These are phyloP conservation scores for Botrytis galanthina DNA, from an alignment of 2,329 filamentous ascomycete species.

Conservation along the genomic window DNA sequence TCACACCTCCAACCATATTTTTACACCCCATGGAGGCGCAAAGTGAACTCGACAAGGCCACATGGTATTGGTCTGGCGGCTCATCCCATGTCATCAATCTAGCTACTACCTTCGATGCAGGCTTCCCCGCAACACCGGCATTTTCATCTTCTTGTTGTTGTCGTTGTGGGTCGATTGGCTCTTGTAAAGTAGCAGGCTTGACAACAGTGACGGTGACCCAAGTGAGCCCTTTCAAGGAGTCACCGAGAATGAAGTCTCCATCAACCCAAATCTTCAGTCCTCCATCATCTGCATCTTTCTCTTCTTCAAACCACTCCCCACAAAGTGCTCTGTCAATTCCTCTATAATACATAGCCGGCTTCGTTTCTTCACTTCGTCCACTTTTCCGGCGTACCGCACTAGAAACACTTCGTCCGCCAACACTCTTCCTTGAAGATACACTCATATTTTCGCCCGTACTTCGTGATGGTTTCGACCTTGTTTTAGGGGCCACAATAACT, in stretches of 20 bases:
- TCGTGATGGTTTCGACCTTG: conserved; percentile 66
- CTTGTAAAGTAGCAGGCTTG: conserved; percentile 73
- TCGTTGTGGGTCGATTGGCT: conserved; percentile 66
- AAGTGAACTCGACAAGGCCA: conserved; percentile 73
- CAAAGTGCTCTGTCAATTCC: conserved; percentile 71
- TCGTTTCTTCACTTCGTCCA: conserved; percentile 62
- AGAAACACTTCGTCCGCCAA: conserved; percentile 65
- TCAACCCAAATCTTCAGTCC: conserved; percentile 82
- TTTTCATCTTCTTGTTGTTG: conserved; percentile 66
- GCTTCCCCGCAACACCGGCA: conserved; percentile 53
- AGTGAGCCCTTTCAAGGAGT: conserved; percentile 70
- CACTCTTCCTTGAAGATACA: conserved; percentile 76
- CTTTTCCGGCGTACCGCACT: conserved; percentile 65
- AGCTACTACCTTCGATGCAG: conserved; percentile 70
- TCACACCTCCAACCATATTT: conserved; percentile 77
- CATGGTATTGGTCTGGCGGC: conserved; percentile 76
- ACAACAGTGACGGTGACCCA: conserved; percentile 86
- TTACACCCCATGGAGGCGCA: conserved; percentile 70
- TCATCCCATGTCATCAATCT: conserved; percentile 78
- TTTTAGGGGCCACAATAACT: conserved; percentile 95
- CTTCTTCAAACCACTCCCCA: conserved; percentile 70
- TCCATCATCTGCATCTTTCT: conserved; percentile 52
- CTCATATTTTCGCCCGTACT: conserved; percentile 73
- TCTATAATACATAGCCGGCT: conserved; percentile 71
- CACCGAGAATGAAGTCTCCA: conserved; percentile 68